These are phyloP conservation scores for Penicillium concentricum DNA, from an alignment of 2,329 filamentous ascomycete genomes.

Conservation along the genomic window DNA sequence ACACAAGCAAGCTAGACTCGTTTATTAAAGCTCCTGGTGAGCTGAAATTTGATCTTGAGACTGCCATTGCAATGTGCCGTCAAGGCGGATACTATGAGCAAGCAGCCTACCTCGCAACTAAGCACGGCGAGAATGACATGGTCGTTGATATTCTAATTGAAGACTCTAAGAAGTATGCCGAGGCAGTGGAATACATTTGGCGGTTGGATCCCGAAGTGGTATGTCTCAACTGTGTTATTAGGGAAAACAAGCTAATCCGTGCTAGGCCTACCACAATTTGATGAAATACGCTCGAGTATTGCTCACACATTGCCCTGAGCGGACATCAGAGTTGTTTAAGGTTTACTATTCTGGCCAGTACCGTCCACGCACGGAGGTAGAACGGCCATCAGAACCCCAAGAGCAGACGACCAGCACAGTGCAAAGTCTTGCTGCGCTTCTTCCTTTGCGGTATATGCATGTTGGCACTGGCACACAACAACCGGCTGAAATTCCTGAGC, in stretches of 20 bases:
- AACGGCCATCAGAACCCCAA: slow-evolving; percentile 49
- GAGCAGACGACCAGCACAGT: slow-evolving; percentile 67
- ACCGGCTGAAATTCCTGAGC: slow-evolving; percentile 28
- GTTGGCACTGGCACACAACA: slow-evolving; percentile 50
- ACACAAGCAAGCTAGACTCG: slow-evolving; percentile 90
- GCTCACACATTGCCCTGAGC: slow-evolving; percentile 77
- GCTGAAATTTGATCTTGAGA: slow-evolving; percentile 94
- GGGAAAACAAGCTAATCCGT: slow-evolving; percentile 31
- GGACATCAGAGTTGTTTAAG: slow-evolving; percentile 84
- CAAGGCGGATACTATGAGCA: slow-evolving; percentile 97
- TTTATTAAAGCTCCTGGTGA: slow-evolving; percentile 92
- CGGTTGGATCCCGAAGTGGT: slow-evolving; percentile 75
- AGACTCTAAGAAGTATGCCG: slow-evolving; percentile 84
- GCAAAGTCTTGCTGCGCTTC: slow-evolving; percentile 78
- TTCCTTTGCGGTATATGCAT: slow-evolving; percentile 84
- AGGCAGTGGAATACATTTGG: slow-evolving; percentile 90
- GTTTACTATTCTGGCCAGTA: slow-evolving; percentile 92
- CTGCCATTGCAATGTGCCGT: slow-evolving; percentile 94
- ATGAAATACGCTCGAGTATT: slow-evolving; percentile 95
- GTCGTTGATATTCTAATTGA: slow-evolving; percentile 96
- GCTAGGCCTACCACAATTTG: slow-evolving; percentile 76
- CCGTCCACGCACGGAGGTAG: slow-evolving; percentile 64
- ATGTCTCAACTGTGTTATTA: slow-evolving; percentile 33
- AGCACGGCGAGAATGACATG: slow-evolving; percentile 88
- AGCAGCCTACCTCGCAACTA: slow-evolving; percentile 89